These are phyloP conservation scores for Lobosporangium transversale DNA, from an alignment of 192 early-diverging fungal species.

Conservation along the genomic window DNA sequence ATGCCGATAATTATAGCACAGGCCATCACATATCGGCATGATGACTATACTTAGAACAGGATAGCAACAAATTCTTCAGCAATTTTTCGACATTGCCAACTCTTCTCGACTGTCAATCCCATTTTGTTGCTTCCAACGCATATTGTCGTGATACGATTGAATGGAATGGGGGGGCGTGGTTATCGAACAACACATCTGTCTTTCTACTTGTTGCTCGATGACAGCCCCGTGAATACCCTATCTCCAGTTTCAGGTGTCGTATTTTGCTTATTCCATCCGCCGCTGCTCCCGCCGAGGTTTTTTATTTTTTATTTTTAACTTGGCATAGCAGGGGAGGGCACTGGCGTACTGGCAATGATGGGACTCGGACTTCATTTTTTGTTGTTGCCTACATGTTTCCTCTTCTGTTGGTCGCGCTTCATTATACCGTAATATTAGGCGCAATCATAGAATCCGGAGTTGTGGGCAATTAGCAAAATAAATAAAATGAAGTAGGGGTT, in stretches of 20 bases:
- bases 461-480: slow-evolving; percentile 10
- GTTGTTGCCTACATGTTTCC: slow-evolving; percentile 23
- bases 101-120: too few species aligned
- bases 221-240: too few species aligned
- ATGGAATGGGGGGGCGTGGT: neutral
- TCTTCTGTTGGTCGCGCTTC: slow-evolving; percentile 27
- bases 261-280: slow-evolving; percentile 6
- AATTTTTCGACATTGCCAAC: too few species aligned
- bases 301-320: too few species aligned
- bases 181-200: too few species aligned
- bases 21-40: too few species aligned
- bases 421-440: slow-evolving; percentile 11
- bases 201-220: too few species aligned
- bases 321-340: slow-evolving; percentile 19
- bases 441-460: slow-evolving; percentile 34
- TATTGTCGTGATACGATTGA: neutral
- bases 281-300: too few species aligned
- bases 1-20: too few species aligned
- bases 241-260: neutral
- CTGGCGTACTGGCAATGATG: slow-evolving; percentile 18
- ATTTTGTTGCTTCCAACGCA: too few species aligned
- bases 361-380: slow-evolving; percentile 46
- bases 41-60: too few species aligned
- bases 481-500: slow-evolving; percentile 8
- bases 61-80: too few species aligned